A percentile compares a stretch with the other conserved stretches of the same genome.
phyloP scores from a whole-genome alignment of 1,284 basidiomycete species.

The Pascua guehoae region DNA sequence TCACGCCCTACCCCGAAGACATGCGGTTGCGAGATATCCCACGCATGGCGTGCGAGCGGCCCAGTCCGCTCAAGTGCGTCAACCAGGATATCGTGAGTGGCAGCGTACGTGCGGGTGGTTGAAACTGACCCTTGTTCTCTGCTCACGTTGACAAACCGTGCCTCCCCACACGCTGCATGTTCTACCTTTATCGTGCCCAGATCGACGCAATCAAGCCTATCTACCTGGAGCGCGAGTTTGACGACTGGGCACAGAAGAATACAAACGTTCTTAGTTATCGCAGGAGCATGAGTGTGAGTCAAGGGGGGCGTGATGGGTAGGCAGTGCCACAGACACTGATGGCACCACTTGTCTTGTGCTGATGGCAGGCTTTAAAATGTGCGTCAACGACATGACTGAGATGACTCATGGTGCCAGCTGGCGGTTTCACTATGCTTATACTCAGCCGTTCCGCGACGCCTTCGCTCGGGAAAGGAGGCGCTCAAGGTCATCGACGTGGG shows the following conservation, averaged over 20 bases:
- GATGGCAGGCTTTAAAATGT: constrained; percentile 39
- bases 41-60: constrained; percentile 30
- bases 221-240: constrained; percentile 44
- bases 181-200: constrained; percentile 12
- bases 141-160: neutral
- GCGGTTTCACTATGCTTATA: constrained; percentile 5
- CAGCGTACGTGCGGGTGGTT: neutral
- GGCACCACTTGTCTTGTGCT: neutral
- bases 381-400: constrained; percentile 1
- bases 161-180: no score
- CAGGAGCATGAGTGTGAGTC: constrained; percentile 45
- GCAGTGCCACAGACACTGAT: neutral
- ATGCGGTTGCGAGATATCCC: constrained; percentile 38
- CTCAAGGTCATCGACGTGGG: constrained; percentile 41
- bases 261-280: constrained; percentile 47
- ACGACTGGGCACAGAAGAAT: constrained; percentile 45
- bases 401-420: neutral
- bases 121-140: neutral
- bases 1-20: constrained; percentile 28
- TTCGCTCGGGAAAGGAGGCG: constrained; percentile 45
- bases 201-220: constrained; percentile 49
- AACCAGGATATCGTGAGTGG: constrained; percentile 49
- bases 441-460: constrained; percentile 35
- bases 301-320: neutral
- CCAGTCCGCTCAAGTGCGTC: constrained; percentile 39